Evolutionary conservation across 192 early-diverging fungal genomes (phyloP), one percentile per base, ranked within the genome.

Genomic region (Backusella parvicylindrica): DNA sequence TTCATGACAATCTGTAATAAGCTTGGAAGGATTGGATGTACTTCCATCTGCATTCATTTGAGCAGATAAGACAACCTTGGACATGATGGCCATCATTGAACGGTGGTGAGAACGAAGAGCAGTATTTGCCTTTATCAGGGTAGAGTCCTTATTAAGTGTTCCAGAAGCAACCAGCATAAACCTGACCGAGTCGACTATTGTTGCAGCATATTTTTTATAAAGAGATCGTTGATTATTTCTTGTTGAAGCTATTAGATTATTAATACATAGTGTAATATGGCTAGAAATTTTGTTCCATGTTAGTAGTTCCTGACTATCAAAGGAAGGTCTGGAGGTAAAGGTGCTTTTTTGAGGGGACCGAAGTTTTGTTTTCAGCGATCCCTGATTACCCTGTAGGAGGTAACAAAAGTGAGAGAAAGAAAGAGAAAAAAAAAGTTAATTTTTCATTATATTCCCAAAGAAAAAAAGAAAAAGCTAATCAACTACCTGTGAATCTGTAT

Each of bases 161-260:
- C 91, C 92, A 7, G 93, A 95, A 18, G 93, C 88, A 64, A 91
- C 90, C 32, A 99, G 85, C 91, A 99, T 92, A 9, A 91, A 87
- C 21, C 96, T 88, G 53, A 99, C 91, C 37, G 93, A 87, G 35
- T 91, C 87, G 15, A 97, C 91, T 7, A 97, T 84, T 38, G 84
- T 73, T 28, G 85, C 79, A 35, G 92, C 81, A 75, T 89, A 86
- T 8, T 75, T 64, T 26, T 91, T 70, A 75, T 87, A 95, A 36
- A 85, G 77, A 49, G 81, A 80, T 74, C 88, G 91, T 74, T 84
- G 80, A 41, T 73, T 77, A 9, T 85, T 79, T 73, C 85, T 87
- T 41, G 82, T 83, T 6, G 86, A 79, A 1, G 80, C 76, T 31
- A 86, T 87, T 47, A 93, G 79, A 31, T 84, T 82, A 71, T 91